A percentile compares a stretch with the other conserved stretches of the same genome.
Conservation (phyloP, 768 basidiomycete species). For the Serendipita sp. region DNA sequence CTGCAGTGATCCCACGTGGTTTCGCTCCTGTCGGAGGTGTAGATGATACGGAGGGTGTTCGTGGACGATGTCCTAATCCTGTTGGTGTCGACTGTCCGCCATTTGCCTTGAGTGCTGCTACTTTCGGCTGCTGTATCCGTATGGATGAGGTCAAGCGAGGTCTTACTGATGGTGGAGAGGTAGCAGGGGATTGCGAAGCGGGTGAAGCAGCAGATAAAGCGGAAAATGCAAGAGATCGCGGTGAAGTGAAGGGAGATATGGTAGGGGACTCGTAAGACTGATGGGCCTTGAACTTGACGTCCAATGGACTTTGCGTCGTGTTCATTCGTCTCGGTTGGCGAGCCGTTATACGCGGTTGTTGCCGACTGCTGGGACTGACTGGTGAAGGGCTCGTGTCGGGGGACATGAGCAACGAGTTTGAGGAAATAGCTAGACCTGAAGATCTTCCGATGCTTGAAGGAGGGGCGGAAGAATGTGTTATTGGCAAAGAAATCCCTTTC, state of each 20-base stretch:
- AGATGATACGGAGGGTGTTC: not conserved
- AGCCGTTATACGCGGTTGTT: not conserved
- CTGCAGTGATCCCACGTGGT: not conserved
- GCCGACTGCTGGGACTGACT: not conserved
- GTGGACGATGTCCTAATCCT: not conserved
- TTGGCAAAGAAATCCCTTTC: not conserved
- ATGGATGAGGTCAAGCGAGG: not conserved
- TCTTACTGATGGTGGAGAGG: not conserved
- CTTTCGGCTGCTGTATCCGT: not conserved
- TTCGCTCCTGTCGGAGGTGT: not conserved
- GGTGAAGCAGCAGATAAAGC: not conserved
- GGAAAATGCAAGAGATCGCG: not conserved
- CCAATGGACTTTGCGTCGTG: not conserved
- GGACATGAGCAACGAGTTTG: constrained; percentile 1
- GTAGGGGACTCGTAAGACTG: not conserved
- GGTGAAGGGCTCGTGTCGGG: not conserved
- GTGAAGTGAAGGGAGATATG: not conserved
- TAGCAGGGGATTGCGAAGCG: not conserved
- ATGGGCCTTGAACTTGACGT: not conserved
- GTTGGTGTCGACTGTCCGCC: not conserved
- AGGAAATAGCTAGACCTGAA: not conserved
- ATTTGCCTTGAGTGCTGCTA: not conserved
- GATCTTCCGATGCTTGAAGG: constrained; percentile 1
- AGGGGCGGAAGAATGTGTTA: not conserved
- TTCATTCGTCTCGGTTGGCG: not conserved